These are phyloP conservation scores for Musa beccarii DNA, from an alignment of 176 grass and related monocot genomes.

Conservation along the genomic window DNA sequence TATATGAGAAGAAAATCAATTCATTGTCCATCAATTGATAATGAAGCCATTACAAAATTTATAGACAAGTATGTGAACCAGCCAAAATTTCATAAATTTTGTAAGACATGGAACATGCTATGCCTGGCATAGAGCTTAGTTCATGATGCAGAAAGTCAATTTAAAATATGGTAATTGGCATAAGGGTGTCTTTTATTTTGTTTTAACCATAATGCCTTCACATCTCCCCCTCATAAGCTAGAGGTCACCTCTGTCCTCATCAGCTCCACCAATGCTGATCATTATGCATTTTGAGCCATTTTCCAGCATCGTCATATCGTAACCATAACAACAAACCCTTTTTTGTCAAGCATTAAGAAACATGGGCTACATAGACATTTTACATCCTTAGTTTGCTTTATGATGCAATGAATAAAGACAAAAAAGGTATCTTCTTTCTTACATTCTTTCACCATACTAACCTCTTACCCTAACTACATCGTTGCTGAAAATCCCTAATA, in stretches of 20 bases:
- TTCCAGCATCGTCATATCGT: too few relatives aligned
- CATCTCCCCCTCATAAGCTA: not conserved
- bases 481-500: too few relatives aligned
- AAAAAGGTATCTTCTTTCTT: too few relatives aligned
- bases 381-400: too few relatives aligned
- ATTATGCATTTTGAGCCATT: too few relatives aligned
- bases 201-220: not conserved
- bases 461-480: too few relatives aligned
- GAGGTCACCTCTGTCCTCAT: not conserved
- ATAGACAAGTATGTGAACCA: not conserved
- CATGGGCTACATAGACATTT: too few relatives aligned
- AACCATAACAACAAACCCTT: too few relatives aligned
- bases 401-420: too few relatives aligned
- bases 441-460: too few relatives aligned
- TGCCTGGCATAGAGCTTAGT: not conserved
- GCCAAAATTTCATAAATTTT: not conserved
- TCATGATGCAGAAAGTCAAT: not conserved
- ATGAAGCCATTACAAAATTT: not conserved
- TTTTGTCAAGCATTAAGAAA: too few relatives aligned
- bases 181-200: too few relatives aligned
- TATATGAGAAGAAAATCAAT: not conserved
- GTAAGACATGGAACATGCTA: not conserved
- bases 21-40: not conserved
- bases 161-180: not conserved
- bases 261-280: not conserved